Evolutionary conservation across 768 basidiomycete genomes (phyloP).

Genomic region (Kwoniella sp.): DNA sequence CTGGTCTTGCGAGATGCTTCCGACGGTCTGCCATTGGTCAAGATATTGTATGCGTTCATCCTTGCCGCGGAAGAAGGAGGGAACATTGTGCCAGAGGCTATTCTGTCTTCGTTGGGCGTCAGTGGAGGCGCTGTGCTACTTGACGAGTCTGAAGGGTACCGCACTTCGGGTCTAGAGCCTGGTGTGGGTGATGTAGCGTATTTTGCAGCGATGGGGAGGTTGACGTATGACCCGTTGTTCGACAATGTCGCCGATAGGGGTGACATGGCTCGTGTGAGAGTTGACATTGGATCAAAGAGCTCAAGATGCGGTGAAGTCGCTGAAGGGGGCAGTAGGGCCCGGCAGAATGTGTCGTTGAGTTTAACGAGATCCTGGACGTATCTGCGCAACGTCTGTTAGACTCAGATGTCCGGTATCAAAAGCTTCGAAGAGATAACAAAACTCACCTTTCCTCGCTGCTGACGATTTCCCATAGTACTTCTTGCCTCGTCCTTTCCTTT

Average conservation of each 20-base stretch:
- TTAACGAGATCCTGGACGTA: slow-evolving; percentile 87
- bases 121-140: slow-evolving; percentile 17
- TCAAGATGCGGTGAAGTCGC: slow-evolving; percentile 55
- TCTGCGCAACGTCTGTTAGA: slow-evolving; percentile 59
- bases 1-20: slow-evolving; percentile 22
- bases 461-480: slow-evolving; percentile 95
- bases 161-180: neutral
- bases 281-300: slow-evolving; percentile 27
- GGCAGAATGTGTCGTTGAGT: slow-evolving; percentile 92
- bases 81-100: slow-evolving; percentile 5
- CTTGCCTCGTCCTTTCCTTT: slow-evolving; percentile 90
- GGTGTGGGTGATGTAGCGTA: slow-evolving; percentile 63
- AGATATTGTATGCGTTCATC: slow-evolving; percentile 41
- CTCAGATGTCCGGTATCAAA: neutral
- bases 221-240: slow-evolving; percentile 66
- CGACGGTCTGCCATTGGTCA: slow-evolving; percentile 48
- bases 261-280: slow-evolving; percentile 38
- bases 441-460: slow-evolving; percentile 86
- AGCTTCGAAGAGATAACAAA: neutral
- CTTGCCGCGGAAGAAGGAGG: slow-evolving; percentile 28
- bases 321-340: slow-evolving; percentile 83
- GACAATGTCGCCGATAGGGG: slow-evolving; percentile 61
- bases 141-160: slow-evolving; percentile 22
- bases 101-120: slow-evolving; percentile 17
- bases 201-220: slow-evolving; percentile 84